Evolutionary conservation across 169 alveolate species (phyloP), one percentile per base, ranked within the genome.

Genomic region (Eimeria necatrix): DNA sequence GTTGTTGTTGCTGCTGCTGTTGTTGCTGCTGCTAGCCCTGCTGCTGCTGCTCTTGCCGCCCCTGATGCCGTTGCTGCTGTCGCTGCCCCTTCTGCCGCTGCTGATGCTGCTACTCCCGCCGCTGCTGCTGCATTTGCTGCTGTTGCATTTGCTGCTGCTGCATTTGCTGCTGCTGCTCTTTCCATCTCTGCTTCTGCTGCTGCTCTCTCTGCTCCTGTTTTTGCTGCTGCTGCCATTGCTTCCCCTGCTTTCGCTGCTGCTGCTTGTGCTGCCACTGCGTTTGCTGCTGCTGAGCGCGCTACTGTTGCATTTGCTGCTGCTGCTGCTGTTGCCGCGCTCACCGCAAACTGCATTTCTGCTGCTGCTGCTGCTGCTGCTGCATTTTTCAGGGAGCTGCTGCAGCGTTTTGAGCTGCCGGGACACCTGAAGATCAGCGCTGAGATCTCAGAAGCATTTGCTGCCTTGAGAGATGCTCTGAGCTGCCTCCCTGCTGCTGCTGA

Each of bases 301-400:
- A 56, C 20, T 56, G 68, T 18, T 56, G 22, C 68, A 56, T 0
- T 56, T 12, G 68, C 68, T 56, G 4, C 68, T 56, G 68, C 22
- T 56, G 4, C 68, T 56, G 5, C 32, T 24, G 12, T 52, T 68
- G 32, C 0, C 41, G 41, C 41, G 41, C 2, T 2, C 41, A 32
- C 41, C 2, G 41, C 41, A 32, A 32, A 10, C 22, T 4, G 26
- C 41, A 53, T 53, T 74, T 64, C 70, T 18, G 49, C 89, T 49
- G 70, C 70, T 68, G 78, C 89, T 49, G 70, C 70, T 68, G 78
- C 32, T 24, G 78, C 49, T 20, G 41, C 49, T 68, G 78, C 68
- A 4, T 52, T 68, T 48, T 80, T 41, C 53, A 80, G 89, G 89
- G 89, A 80, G 70, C 32, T 80, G 89, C 70, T 80, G 89, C 71